Percentiles rank a stretch among this genome's conserved stretches.
These are phyloP conservation scores for Yueomyces sp. DNA, from an alignment of 805 yeast genomes.

Conservation along the genomic window DNA sequence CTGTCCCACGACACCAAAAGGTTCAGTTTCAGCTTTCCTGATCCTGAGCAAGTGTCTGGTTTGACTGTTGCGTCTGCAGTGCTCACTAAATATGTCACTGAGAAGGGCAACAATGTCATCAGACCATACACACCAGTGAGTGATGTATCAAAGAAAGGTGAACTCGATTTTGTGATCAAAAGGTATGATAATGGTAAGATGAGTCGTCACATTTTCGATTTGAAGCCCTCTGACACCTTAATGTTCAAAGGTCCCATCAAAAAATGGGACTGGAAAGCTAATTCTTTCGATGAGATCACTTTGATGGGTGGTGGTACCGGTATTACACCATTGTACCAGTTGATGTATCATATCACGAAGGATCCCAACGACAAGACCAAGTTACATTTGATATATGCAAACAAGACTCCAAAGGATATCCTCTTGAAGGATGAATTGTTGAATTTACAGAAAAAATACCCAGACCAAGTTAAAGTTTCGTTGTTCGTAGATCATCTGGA, in stretches of 20 bases:
- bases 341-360: conserved; percentile 59
- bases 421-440: conserved; percentile 72
- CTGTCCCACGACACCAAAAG: conserved; percentile 53
- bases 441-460: conserved; percentile 35
- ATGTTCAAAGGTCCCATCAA: conserved; percentile 88
- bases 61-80: conserved; percentile 67
- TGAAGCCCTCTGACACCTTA: conserved; percentile 69
- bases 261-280: conserved; percentile 85
- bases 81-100: conserved; percentile 67
- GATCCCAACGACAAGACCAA: conserved; percentile 85
- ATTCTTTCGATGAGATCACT: conserved; percentile 65
- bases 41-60: conserved; percentile 58
- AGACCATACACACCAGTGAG: conserved; percentile 86
- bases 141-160: conserved; percentile 56
- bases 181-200: conserved; percentile 76
- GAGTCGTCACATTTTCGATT: conserved; percentile 54
- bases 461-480: conserved; percentile 63
- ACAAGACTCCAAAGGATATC: conserved; percentile 64
- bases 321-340: conserved; percentile 89
- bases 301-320: conserved; percentile 96
- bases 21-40: conserved; percentile 57
- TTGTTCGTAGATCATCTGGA: conserved; percentile 65
- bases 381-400: conserved; percentile 72
- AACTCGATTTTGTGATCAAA: conserved; percentile 71
- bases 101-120: conserved; percentile 75